Conservation (phyloP, 1,139 yeast species). For the Blastobotrys buckinghamii region DNA sequence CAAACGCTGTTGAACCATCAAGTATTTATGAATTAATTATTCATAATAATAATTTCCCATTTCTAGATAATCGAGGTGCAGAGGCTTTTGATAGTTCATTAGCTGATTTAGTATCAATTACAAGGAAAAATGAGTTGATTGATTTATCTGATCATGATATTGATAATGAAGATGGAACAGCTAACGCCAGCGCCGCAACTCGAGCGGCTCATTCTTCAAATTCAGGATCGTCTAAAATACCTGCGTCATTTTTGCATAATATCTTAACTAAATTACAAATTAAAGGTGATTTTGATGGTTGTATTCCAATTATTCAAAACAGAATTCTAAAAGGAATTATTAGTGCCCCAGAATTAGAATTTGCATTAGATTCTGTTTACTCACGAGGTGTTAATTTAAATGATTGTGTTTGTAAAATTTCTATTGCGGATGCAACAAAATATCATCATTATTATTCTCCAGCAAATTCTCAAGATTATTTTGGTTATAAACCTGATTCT, state of each 20-base stretch:
- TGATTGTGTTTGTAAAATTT: slow-evolving; percentile 19
- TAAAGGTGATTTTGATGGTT: slow-evolving; percentile 48
- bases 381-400: slow-evolving; percentile 5
- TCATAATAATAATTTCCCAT: slow-evolving; percentile 50
- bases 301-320: slow-evolving; percentile 41
- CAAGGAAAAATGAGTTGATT: slow-evolving; percentile 26
- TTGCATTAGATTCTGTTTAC: slow-evolving; percentile 42
- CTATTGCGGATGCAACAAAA: slow-evolving; percentile 18
- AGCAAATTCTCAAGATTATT: not conserved
- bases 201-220: not conserved
- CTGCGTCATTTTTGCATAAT: slow-evolving; percentile 35
- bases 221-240: not conserved
- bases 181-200: no score
- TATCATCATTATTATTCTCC: slow-evolving; percentile 20
- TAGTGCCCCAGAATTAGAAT: slow-evolving; percentile 50
- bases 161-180: not conserved
- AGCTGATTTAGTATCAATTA: slow-evolving; percentile 39
- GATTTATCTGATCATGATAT: slow-evolving; percentile 40
- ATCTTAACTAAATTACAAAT: slow-evolving; percentile 38
- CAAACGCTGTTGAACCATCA: slow-evolving; percentile 46
- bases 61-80: slow-evolving; percentile 40
- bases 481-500: not conserved
- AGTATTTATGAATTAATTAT: slow-evolving; percentile 50
- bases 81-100: slow-evolving; percentile 37
- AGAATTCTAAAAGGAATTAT: slow-evolving; percentile 44